Base-by-base conservation (phyloP, 495 filamentous ascomycete genomes). In the Neurospora terricola region DNA sequence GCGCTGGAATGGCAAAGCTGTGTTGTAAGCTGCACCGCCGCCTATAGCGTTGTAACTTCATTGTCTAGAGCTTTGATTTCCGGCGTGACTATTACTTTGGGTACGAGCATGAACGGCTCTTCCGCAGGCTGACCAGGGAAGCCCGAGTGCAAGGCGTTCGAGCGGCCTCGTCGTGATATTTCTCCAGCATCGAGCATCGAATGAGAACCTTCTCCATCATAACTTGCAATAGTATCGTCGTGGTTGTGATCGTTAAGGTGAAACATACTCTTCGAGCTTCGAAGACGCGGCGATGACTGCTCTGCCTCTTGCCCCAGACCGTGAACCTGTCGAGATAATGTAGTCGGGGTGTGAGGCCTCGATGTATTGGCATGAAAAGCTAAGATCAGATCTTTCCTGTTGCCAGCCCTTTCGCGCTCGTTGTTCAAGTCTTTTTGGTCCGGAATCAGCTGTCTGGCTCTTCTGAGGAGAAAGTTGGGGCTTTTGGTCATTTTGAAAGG, bases 11-110 rank as follows among this genome's bases (percentile, higher is more conserved):
- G 75, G 72, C 76, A 79, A 2, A 84, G 70, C 70, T 78, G 80
- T 12, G 83, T 80, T 7, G 79, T 83, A 16, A 88, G 73, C 74
- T 87, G 81, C 43, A 88, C 77, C 18, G 83, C 84, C 16, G 80
- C 82, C 87, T 84, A 88, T 8, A 88, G 40, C 39, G 62, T 77
- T 39, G 75, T 76, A 38, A 71, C 74, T 8, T 72, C 78, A 18
- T 79, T 77, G 34, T 82, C 77, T 1, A 85, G 73, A n/a, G 80
- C 79, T 10, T 87, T 85, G 80, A 80, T 81, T 71, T 89, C 90
- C 0, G 89, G 87, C 4, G 80, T 88, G 38, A 86, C 81, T 1
- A 78, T 75, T 30, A 86, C 81, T 18, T 81, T 75, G 14, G 81
- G 85, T 38, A 81, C 77, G 21, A 86, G 79, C 9, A 85, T 72